Base-by-base conservation (phyloP, 192 early-diverging fungal genomes). In the Coemansia sp. region DNA sequence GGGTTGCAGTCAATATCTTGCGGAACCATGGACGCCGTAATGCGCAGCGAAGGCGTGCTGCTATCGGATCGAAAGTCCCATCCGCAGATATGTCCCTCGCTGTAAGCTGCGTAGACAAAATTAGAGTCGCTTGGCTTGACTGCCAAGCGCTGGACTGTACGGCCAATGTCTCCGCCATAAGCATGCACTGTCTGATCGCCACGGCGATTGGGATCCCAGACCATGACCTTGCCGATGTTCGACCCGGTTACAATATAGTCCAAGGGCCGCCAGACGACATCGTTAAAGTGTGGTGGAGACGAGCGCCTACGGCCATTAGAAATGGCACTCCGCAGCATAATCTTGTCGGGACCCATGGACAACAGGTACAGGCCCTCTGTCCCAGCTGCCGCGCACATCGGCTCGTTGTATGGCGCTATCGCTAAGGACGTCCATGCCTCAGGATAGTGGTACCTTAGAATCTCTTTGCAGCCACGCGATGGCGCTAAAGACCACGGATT, bases 1-100 rank as follows among this genome's bases (percentile, higher is more conserved):
- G 75, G 80, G 36, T 77, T 83, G 69, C 74, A 74, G 62, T 77
- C 51, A 26, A 83, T 72, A 53, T 83, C 80, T 36, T 68, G 67
- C 36, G 69, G 35, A 28, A 67, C 14, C 11, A 57, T 37, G 11
- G 53, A 36, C 39, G 57, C 56, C 18, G 58, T 48, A 18, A 67
- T 70, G 37, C 68, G 71, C 38, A 74, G 20, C 10, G 60, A 36
- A 4, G 74, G 51, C 6, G 45, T 48, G 24, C 50, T 31, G 42
- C 46, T 58, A 9, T 42, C 61, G 5, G 57, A 62, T 20, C 75
- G 71, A 59, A 77, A 58, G 31, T 83, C 80, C 71, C 71, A 77
- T 3, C 71, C 69, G 1, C 69, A 20, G 20, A 83, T 71, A 6
- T 43, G 57, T 5, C 65, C 72, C 14, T 69, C 75, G 43, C 68